These are phyloP conservation scores for Penicilliopsis zonata DNA, from an alignment of 495 filamentous ascomycete species.

Conservation along the genomic window DNA sequence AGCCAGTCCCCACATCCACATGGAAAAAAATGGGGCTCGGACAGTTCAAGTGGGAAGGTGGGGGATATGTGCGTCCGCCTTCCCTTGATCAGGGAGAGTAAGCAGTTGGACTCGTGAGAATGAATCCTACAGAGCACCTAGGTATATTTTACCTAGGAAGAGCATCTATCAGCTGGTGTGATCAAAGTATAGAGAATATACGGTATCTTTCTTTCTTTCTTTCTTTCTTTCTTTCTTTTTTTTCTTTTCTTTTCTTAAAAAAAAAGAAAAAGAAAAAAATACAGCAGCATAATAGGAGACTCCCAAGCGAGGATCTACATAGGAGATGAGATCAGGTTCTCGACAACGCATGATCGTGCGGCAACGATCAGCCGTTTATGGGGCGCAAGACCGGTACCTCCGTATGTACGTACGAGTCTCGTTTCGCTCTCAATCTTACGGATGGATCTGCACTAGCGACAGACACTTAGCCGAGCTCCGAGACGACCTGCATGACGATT, in stretches of 20 bases:
- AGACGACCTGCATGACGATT: background rate
- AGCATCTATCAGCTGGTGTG: no score
- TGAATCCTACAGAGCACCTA: no score
- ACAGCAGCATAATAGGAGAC: background rate
- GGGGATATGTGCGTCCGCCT: no score
- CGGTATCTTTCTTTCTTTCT: no score
- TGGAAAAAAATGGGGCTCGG: no score
- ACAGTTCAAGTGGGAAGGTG: no score
- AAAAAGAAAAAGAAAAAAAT: background rate
- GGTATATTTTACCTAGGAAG: no score
- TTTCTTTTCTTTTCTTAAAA: constrained; percentile 1
- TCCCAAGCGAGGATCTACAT: constrained; percentile 5
- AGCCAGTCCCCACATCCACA: no score
- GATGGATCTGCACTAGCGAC: constrained; percentile 23
- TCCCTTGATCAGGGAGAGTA: no score
- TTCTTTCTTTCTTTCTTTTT: constrained; percentile 1
- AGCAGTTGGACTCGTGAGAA: no score
- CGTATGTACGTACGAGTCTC: background rate
- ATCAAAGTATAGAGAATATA: no score
- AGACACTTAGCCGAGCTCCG: constrained; percentile 4
- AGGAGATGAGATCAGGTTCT: constrained; percentile 15
- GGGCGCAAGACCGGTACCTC: constrained; percentile 6
- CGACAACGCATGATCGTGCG: constrained; percentile 14
- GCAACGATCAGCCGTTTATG: constrained; percentile 23
- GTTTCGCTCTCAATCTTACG: constrained; percentile 1